Percentiles rank a stretch among this genome's conserved stretches.
These are phyloP conservation scores for Aegilops sharonensis DNA, from an alignment of 176 grass and related monocot species.

Conservation along the genomic window DNA sequence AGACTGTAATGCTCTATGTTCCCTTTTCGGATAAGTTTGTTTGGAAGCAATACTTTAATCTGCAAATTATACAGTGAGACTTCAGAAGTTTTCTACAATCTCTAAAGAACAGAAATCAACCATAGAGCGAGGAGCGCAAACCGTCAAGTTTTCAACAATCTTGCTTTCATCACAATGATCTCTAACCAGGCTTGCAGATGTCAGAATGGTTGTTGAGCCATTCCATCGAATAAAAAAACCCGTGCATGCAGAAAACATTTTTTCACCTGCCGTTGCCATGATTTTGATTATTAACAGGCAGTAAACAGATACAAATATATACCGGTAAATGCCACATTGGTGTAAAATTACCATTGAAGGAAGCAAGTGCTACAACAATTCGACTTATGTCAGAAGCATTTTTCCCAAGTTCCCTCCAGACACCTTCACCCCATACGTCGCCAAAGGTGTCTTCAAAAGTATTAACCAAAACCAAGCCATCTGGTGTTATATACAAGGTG, in stretches of 20 bases:
- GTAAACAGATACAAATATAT: not conserved
- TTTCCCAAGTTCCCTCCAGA: not conserved
- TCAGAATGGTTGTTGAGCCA: not conserved
- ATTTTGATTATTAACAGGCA: not conserved
- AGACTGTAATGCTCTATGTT: not conserved
- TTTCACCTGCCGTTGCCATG: not conserved
- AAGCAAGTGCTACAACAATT: constrained; percentile 14
- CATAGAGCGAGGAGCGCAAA: not conserved
- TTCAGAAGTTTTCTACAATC: not conserved
- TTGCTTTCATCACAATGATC: not conserved
- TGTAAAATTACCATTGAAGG: constrained; percentile 8
- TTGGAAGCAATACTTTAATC: constrained; percentile 10
- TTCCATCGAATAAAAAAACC: not conserved
- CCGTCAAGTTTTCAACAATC: not conserved
- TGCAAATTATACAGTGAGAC: not conserved
- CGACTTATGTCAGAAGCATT: not conserved
- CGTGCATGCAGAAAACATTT: not conserved
- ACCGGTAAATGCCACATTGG: not conserved
- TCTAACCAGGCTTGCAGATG: constrained; percentile 13
- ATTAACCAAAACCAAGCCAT: constrained; percentile 13
- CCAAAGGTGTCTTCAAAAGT: constrained; percentile 17
- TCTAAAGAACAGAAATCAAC: not conserved
- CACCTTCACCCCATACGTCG: not conserved
- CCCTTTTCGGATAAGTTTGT: not conserved
- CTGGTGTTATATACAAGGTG: not conserved